Conservation (phyloP, 805 yeast genomes). For the Blastobotrys robertii region DNA sequence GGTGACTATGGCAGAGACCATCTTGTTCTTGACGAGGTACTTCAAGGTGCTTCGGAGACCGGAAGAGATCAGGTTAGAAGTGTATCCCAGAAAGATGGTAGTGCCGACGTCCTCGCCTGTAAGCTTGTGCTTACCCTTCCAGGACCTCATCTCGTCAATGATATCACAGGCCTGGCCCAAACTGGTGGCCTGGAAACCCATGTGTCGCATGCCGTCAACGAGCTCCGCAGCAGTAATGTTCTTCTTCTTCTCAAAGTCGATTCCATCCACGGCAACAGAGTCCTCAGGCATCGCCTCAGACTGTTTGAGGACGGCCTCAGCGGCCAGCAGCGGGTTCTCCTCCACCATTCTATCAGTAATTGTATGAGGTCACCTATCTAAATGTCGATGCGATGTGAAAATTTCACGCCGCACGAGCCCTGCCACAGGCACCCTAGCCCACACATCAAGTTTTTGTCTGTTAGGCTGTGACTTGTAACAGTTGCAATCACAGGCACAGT, state of each 20-base stretch:
- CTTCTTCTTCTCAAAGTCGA: slow-evolving; percentile 76
- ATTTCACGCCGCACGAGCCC: not conserved
- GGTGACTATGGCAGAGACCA: slow-evolving; percentile 93
- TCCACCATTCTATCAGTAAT: slow-evolving; percentile 3
- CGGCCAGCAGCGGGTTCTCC: slow-evolving; percentile 53
- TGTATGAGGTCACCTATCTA: not conserved
- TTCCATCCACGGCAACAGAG: slow-evolving; percentile 72
- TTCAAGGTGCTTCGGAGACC: slow-evolving; percentile 89
- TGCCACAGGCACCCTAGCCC: not conserved
- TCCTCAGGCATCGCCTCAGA: slow-evolving; percentile 80
- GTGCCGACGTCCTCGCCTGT: slow-evolving; percentile 56
- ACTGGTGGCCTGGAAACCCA: slow-evolving; percentile 96
- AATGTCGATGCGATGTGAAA: not conserved
- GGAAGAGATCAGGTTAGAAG: slow-evolving; percentile 90
- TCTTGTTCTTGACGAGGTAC: slow-evolving; percentile 84
- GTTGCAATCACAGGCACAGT: too few species aligned
- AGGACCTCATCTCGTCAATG: slow-evolving; percentile 80
- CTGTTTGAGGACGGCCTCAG: slow-evolving; percentile 84
- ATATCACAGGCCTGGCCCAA: slow-evolving; percentile 85
- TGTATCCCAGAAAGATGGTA: slow-evolving; percentile 91
- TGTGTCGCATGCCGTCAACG: slow-evolving; percentile 72
- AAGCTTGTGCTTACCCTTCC: slow-evolving; percentile 73
- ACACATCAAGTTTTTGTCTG: too few species aligned
- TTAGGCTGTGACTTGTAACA: too few species aligned
- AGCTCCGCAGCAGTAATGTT: slow-evolving; percentile 74